These are phyloP conservation scores for Cryphonectria carpinicola DNA, from an alignment of 2,329 filamentous ascomycete genomes.

Conservation along the genomic window DNA sequence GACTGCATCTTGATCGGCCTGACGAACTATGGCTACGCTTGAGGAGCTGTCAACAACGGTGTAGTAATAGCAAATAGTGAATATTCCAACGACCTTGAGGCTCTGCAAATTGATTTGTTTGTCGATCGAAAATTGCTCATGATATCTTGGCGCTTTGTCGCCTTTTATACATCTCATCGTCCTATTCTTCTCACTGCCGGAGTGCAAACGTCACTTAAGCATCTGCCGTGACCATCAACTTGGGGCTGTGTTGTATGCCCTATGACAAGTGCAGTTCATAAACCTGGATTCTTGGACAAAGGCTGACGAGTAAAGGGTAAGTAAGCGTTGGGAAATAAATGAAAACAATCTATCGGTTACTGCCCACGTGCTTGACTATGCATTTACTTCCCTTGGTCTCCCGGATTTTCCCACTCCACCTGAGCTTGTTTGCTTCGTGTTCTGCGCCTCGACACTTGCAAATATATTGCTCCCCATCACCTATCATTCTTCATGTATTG, in stretches of 20 bases:
- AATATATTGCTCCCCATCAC: background rate
- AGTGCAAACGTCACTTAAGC: background rate
- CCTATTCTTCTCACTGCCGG: background rate
- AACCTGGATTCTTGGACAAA: background rate
- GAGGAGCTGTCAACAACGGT: background rate
- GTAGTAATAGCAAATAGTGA: background rate
- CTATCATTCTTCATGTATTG: background rate
- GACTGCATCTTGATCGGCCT: conserved; percentile 31
- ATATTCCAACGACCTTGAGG: conserved; percentile 5
- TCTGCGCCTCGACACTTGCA: background rate
- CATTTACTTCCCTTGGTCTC: background rate
- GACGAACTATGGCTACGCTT: background rate
- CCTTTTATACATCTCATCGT: background rate
- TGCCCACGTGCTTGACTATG: background rate
- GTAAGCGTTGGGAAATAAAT: conserved; percentile 13
- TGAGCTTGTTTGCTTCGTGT: background rate
- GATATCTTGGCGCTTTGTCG: background rate
- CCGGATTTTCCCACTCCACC: background rate
- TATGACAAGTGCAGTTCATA: background rate
- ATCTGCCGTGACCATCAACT: background rate
- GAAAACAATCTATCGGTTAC: conserved; percentile 17
- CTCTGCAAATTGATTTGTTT: conserved; percentile 13
- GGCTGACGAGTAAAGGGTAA: conserved; percentile 11
- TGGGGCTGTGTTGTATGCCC: conserved; percentile 10
- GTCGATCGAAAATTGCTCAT: background rate